Evolutionary conservation across 2,329 filamentous ascomycete species (phyloP), one percentile per base, ranked within the genome.

Genomic region (Penicillium olsonii): DNA sequence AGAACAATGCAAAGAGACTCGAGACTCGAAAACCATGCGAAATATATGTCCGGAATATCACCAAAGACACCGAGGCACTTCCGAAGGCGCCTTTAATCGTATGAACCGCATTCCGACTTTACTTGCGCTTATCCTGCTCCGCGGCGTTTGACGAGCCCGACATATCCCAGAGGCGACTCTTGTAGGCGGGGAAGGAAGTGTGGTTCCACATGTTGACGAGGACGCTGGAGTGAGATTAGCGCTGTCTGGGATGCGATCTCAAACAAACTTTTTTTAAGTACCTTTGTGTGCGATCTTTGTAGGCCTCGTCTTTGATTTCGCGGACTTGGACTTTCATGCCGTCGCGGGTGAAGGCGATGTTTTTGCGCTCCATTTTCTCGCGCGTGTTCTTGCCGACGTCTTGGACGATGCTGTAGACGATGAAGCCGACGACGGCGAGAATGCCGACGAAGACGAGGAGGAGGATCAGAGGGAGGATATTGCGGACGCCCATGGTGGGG

Each of bases 331-430:
- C 82, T 54, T 80, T 80, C 56, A 83, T 77, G 18, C 83, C 84
- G 37, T 84, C 82, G 62, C 79, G 82, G 2, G 78, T 78, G 62
- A 85, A 79, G 10, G 75, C 68, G 31, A 87, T 76, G 56, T 86
- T 78, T 67, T 83, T 83, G 73, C 82, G 82, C 69, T 85, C 82
- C 78, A 86, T 81, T 57, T 82, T 81, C 62, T 79, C 75, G 37
- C 75, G 75, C 37, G 82, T 83, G 55, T 77, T 77, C 53, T 80
- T 74, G 52, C 78, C 77, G 42, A 87, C 77, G 54, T 84, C 78
- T 62, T 80, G 79, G 22, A 77, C 75, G 72, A 84, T 83, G 40
- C 75, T 69, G 68, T 84, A 86, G 55, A 79, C 66, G 56, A 81
- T 75, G 55, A 81, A 83, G 18, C 79, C 81, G 53, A 85, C 66